phyloP scores from a whole-genome alignment of 2,329 filamentous ascomycete genomes.

The Trichoderma lentiforme region DNA sequence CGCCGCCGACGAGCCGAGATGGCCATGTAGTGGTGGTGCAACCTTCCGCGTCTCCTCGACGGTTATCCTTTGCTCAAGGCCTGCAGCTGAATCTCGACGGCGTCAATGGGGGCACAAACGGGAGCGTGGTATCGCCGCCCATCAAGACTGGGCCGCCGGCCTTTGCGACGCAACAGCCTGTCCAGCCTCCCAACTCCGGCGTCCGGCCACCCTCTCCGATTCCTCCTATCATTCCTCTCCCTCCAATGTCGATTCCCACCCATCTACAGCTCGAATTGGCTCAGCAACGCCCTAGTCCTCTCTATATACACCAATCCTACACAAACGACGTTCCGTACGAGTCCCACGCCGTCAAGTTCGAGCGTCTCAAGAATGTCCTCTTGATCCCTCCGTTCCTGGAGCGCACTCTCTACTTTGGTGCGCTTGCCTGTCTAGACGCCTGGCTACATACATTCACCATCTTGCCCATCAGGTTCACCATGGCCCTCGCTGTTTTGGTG shows the following conservation, averaged over 20 bases:
- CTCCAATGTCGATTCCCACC: conserved; percentile 64
- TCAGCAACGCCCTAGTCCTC: conserved; percentile 57
- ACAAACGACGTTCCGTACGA: conserved; percentile 71
- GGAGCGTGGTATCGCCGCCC: conserved; percentile 23
- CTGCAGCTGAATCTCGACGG: conserved; percentile 42
- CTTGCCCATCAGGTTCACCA: conserved; percentile 80
- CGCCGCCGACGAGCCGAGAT: conserved; percentile 47
- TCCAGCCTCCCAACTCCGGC: conserved; percentile 23
- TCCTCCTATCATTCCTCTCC: conserved; percentile 55
- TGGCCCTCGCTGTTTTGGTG: conserved; percentile 71
- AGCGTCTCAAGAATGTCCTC: conserved; percentile 85
- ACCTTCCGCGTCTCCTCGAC: conserved; percentile 36
- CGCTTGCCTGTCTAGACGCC: conserved; percentile 86
- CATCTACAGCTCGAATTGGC: conserved; percentile 63
- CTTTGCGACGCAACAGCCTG: conserved; percentile 16
- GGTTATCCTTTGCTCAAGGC: conserved; percentile 50
- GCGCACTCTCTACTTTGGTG: conserved; percentile 80
- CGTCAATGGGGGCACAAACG: conserved; percentile 16
- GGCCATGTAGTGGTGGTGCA: conserved; percentile 27
- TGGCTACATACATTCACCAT: conserved; percentile 98
- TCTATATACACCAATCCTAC: conserved; percentile 62
- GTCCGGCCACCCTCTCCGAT: conserved; percentile 46
- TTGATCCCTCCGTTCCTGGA: conserved; percentile 79
- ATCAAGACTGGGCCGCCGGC: conserved; percentile 27
- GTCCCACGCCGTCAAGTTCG: conserved; percentile 86